Evolutionary conservation across 2,329 filamentous ascomycete species (phyloP).

Genomic region (Sporothrix pallida): DNA sequence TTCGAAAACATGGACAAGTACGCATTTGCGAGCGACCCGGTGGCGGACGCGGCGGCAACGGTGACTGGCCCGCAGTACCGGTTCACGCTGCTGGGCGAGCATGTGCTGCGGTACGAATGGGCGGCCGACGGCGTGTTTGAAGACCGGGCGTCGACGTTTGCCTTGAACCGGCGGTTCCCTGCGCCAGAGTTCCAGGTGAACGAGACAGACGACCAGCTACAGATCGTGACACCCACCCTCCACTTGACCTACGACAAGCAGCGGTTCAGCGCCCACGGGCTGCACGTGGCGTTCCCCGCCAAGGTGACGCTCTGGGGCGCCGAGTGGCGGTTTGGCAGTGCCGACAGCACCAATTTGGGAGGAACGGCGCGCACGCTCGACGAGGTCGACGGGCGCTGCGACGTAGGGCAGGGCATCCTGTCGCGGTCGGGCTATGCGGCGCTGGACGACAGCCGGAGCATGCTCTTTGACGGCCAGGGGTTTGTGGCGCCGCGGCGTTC

Average conservation of each 20-base stretch:
- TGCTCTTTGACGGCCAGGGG: constrained; percentile 9
- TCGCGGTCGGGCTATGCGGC: background rate
- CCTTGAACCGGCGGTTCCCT: background rate
- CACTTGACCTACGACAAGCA: background rate
- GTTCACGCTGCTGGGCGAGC: background rate
- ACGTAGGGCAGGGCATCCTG: constrained; percentile 1
- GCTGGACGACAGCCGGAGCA: constrained; percentile 10
- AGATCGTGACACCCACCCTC: background rate
- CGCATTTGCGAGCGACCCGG: background rate
- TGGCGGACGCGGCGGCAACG: background rate
- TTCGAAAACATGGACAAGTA: background rate
- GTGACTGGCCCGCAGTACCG: background rate
- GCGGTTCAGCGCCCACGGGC: background rate
- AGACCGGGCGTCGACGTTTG: constrained; percentile 4
- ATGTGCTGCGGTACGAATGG: background rate
- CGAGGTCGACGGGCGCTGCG: constrained; percentile 13
- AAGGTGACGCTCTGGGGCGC: constrained; percentile 4
- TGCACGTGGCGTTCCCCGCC: background rate
- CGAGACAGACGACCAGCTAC: background rate
- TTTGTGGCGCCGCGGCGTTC: background rate
- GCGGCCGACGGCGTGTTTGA: background rate
- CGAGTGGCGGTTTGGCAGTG: background rate
- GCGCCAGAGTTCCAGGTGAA: background rate
- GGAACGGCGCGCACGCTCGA: background rate
- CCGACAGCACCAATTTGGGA: background rate